Base-by-base conservation (phyloP, 345 rosid genomes). In the Combretum micranthum region DNA sequence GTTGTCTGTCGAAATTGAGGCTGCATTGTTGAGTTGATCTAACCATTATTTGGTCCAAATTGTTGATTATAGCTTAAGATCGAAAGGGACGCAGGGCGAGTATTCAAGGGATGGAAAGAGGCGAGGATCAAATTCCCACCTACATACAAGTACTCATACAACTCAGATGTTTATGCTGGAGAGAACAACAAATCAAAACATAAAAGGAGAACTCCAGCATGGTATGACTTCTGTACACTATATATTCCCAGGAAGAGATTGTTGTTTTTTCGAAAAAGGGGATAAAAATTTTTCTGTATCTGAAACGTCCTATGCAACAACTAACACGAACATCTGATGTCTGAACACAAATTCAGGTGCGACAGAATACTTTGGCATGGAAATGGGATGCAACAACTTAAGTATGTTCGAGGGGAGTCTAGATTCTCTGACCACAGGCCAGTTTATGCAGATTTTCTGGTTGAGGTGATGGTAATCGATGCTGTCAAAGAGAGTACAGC, bases 401-500 rank as follows among this genome's bases (percentile, higher is more conserved):
- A 21, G 21, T 51, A 61, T 50, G 45, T 7, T 39, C 47, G 64
- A 15, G 64, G 56, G 13, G 64, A 61, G 56, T 61, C 56, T 1
- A 46, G 52, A 43, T 32, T 57, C 19, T 57, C 61, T 1, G 61
- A 57, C 23, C 61, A 57, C 14, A 46, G 61, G 50, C 61, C 61
- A 3, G 61, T 57, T 32, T 20, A 46, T 19, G 52, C 51, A 1
- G 9, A 44, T 14, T 57, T 57, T 42, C 25, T 42, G 4, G 23
- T 6, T 8, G 61, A 57, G 61, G 61, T 57, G 18, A 74, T 71
- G 21, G 67, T 70, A 55, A 26, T 26, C 14, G 80, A 83, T 52
- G 67, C 64, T 53, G 68, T 21, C 49, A 8, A 69, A 47, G 42
- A 75, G 47, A 32, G 66, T 53, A 47, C 57, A 21, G 15, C 43